phyloP scores from a whole-genome alignment of 2,329 filamentous ascomycete genomes.

The Endocalyx cinctus region DNA sequence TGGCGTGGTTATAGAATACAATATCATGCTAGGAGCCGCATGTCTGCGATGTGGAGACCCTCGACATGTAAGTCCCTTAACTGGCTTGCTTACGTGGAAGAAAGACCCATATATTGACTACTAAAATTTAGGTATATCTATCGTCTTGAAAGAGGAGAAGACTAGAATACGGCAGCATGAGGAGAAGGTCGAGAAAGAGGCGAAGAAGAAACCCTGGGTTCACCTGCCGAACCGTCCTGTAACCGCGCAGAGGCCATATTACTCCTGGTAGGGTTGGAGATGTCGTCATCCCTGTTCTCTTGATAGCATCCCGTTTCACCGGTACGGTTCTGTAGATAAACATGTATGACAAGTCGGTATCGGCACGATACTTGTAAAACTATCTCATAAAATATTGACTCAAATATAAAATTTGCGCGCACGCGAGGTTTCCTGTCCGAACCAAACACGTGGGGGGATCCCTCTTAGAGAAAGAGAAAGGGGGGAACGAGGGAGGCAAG shows the following conservation, averaged over 20 bases:
- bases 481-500: no score
- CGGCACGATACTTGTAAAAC: no score
- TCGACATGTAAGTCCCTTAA: slow-evolving; percentile 61
- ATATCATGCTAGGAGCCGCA: slow-evolving; percentile 70
- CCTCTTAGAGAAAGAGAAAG: no score
- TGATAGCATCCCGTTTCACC: no score
- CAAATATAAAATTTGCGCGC: no score
- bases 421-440: no score
- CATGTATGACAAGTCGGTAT: no score
- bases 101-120: neutral
- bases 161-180: slow-evolving; percentile 77
- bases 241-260: slow-evolving; percentile 80
- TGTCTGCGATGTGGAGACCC: slow-evolving; percentile 64
- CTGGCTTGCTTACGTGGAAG: slow-evolving; percentile 4
- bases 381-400: no score
- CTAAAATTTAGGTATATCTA: slow-evolving; percentile 56
- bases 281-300: no score
- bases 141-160: slow-evolving; percentile 90
- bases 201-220: slow-evolving; percentile 75
- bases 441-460: no score
- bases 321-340: no score
- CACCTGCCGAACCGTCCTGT: slow-evolving; percentile 84
- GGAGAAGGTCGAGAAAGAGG: slow-evolving; percentile 72
- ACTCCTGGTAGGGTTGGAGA: slow-evolving; percentile 83
- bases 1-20: slow-evolving; percentile 56